phyloP scores from a whole-genome alignment of 176 grass and related monocot species.

The Chrysopogon serrulatus region DNA sequence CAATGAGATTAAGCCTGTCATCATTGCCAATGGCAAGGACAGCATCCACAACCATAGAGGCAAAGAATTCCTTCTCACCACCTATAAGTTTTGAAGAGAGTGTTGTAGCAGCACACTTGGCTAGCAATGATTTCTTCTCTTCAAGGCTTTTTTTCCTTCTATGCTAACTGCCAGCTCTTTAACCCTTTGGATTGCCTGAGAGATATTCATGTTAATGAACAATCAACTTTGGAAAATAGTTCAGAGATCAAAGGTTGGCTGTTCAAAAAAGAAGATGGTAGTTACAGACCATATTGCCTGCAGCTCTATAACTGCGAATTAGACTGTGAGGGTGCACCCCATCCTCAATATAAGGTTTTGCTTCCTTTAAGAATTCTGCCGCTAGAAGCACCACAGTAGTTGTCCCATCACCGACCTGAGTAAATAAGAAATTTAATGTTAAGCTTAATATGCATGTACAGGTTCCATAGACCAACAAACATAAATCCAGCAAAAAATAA shows the following conservation, averaged over 20 bases:
- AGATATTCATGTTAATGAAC: background rate
- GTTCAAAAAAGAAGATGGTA: background rate
- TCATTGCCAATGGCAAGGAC: constrained; percentile 85
- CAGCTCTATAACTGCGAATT: constrained; percentile 80
- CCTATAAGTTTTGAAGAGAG: constrained; percentile 92
- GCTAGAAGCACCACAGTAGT: constrained; percentile 98
- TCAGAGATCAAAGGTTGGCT: background rate
- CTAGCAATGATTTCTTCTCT: constrained; percentile 85
- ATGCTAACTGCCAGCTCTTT: constrained; percentile 95
- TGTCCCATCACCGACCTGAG: constrained; percentile 96
- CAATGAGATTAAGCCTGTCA: constrained; percentile 83
- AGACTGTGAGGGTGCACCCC: constrained; percentile 88
- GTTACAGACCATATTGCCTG: constrained; percentile 49
- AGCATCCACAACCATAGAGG: constrained; percentile 90
- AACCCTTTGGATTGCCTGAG: constrained; percentile 75
- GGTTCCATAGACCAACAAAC: background rate
- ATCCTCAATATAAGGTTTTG: constrained; percentile 97
- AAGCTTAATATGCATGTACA: background rate
- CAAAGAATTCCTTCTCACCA: constrained; percentile 95
- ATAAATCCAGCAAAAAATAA: background rate
- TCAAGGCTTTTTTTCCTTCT: constrained; percentile 92
- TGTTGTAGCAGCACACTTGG: constrained; percentile 89
- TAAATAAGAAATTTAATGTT: background rate
- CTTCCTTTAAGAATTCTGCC: constrained; percentile 88
- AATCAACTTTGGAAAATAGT: background rate